Evolutionary conservation across 202 grass and related monocot species (phyloP).

Genomic region (Panicum virgatum): DNA sequence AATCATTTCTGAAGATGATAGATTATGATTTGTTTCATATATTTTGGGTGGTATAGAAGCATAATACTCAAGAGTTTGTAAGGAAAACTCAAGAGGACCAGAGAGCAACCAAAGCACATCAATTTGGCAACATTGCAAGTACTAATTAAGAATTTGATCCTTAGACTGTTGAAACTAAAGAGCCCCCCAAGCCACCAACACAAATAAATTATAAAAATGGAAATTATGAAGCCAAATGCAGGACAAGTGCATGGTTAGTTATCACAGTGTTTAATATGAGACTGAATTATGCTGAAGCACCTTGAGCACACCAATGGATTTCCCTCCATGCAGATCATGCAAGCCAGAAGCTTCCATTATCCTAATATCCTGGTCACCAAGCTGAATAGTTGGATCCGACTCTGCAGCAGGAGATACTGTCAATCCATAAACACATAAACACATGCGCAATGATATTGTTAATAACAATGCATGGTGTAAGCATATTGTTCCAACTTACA

Average conservation of each 20-base stretch:
- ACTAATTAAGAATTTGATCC: slow-evolving; percentile 3
- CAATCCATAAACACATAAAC: slow-evolving; percentile 23
- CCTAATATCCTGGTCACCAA: slow-evolving; percentile 41
- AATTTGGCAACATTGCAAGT: slow-evolving; percentile 12
- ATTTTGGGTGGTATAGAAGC: slow-evolving; percentile 6
- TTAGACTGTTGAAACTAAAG: slow-evolving; percentile 3
- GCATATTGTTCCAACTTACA: neutral
- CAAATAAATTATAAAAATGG: neutral
- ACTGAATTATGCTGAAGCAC: slow-evolving; percentile 28
- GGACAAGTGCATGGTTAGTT: neutral
- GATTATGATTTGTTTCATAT: neutral
- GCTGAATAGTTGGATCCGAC: slow-evolving; percentile 24
- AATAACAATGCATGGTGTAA: slow-evolving; percentile 14
- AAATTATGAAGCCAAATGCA: slow-evolving; percentile 9
- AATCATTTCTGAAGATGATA: slow-evolving; percentile 11
- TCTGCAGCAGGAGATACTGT: slow-evolving; percentile 30
- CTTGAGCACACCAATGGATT: slow-evolving; percentile 50
- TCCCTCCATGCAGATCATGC: slow-evolving; percentile 42
- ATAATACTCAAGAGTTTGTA: neutral
- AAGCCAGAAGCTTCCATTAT: slow-evolving; percentile 44
- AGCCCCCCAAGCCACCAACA: neutral
- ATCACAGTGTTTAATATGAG: neutral
- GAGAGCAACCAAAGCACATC: neutral
- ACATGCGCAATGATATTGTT: slow-evolving; percentile 5
- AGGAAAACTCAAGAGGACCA: slow-evolving; percentile 7